Evolutionary conservation across 169 alveolate genomes (phyloP).

Genomic region (Eimeria necatrix): DNA sequence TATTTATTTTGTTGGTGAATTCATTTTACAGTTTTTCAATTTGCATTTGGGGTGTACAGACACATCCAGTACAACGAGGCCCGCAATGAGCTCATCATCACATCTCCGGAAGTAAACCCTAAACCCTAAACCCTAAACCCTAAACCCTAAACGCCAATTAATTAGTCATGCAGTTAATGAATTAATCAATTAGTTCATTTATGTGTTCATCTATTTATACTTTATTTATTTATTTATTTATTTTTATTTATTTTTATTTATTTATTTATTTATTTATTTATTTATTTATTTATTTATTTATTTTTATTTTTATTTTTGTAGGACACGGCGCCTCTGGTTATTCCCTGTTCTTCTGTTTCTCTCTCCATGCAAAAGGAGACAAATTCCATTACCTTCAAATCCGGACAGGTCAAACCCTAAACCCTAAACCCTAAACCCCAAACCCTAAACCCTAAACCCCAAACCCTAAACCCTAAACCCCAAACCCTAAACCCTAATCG

Average conservation of each 20-base stretch:
- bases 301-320: neutral
- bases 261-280: too few species aligned
- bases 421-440: neutral
- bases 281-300: neutral
- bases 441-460: neutral
- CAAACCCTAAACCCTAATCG: too few species aligned
- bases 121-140: neutral
- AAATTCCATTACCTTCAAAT: neutral
- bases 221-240: too few species aligned
- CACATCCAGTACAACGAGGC: conserved; percentile 52
- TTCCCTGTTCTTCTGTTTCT: neutral
- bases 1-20: neutral
- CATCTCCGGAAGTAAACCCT: conserved; percentile 41
- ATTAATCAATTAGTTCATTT: too few species aligned
- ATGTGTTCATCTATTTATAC: too few species aligned
- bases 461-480: too few species aligned
- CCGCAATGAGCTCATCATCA: conserved; percentile 32
- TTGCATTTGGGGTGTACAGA: conserved; percentile 11
- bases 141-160: neutral
- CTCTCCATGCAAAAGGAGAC: neutral
- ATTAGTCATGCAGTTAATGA: neutral
- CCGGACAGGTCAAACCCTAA: neutral
- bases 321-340: conserved; percentile 46
- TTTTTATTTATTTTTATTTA: too few species aligned
- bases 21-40: neutral